phyloP scores from a whole-genome alignment of 495 filamentous ascomycete species.

The Tuber microsphaerosporum region DNA sequence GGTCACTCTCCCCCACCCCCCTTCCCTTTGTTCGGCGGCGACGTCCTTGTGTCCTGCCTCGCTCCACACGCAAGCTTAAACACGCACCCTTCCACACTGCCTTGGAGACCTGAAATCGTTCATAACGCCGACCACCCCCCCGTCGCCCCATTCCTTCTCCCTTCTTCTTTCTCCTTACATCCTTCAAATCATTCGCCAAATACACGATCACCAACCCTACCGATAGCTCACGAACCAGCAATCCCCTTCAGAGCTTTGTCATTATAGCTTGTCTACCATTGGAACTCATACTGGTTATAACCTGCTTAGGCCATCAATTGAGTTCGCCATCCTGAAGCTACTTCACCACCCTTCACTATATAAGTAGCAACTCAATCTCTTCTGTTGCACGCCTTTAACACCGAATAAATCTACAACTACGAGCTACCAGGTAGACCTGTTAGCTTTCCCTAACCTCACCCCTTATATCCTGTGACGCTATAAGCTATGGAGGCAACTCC shows the following conservation, averaged over 20 bases:
- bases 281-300: background rate
- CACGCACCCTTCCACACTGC: conserved; percentile 34
- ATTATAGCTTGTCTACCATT: background rate
- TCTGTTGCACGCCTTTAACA: background rate
- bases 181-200: conserved; percentile 27
- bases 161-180: conserved; percentile 35
- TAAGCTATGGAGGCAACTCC: conserved; percentile 34
- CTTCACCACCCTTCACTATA: background rate
- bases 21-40: conserved; percentile 37
- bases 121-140: conserved; percentile 37
- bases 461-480: background rate
- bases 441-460: background rate
- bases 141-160: conserved; percentile 40
- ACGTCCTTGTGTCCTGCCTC: conserved; percentile 35
- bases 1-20: conserved; percentile 34
- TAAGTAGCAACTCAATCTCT: conserved; percentile 1
- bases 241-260: conserved; percentile 2
- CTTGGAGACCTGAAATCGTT: conserved; percentile 34
- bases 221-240: conserved; percentile 6
- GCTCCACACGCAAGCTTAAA: conserved; percentile 39
- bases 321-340: conserved; percentile 2
- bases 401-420: background rate
- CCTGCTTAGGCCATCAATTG: conserved; percentile 3
- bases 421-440: background rate
- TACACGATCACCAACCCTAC: conserved; percentile 17